These are phyloP conservation scores for Suillus placidus DNA, from an alignment of 768 basidiomycete species.

Conservation along the genomic window DNA sequence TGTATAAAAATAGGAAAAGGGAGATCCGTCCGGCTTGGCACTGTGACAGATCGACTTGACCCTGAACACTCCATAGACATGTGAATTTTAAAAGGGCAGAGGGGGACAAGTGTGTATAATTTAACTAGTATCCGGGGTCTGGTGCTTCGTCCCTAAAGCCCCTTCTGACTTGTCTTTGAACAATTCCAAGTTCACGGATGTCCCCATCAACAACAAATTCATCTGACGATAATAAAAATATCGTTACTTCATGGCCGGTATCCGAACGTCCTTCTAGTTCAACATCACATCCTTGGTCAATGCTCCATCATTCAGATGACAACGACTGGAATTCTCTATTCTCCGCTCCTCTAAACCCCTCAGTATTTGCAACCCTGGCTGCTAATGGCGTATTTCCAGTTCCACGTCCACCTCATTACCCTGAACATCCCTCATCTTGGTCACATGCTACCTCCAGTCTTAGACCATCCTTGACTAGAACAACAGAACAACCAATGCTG, in stretches of 20 bases:
- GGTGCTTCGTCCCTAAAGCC: conserved; percentile 9
- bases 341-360: conserved; percentile 61
- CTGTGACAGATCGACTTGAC: conserved; percentile 11
- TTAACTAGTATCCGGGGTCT: conserved; percentile 11
- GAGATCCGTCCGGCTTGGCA: conserved; percentile 22
- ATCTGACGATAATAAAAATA: conserved; percentile 25
- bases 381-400: conserved; percentile 59
- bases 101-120: not conserved
- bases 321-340: conserved; percentile 62
- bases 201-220: conserved; percentile 1
- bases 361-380: conserved; percentile 61
- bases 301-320: conserved; percentile 25
- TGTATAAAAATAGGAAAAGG: conserved; percentile 2
- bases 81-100: conserved; percentile 22
- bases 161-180: too few species aligned
- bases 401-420: conserved; percentile 21
- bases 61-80: conserved; percentile 25
- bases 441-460: conserved; percentile 26
- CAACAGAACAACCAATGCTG: too few species aligned
- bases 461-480: conserved; percentile 35
- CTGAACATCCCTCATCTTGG: conserved; percentile 32
- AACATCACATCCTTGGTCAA: conserved; percentile 31
- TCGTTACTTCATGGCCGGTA: conserved; percentile 34
- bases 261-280: conserved; percentile 35
- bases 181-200: not conserved